Conservation (phyloP, 1,139 yeast genomes). For the Magnusiomyces fungicola region DNA sequence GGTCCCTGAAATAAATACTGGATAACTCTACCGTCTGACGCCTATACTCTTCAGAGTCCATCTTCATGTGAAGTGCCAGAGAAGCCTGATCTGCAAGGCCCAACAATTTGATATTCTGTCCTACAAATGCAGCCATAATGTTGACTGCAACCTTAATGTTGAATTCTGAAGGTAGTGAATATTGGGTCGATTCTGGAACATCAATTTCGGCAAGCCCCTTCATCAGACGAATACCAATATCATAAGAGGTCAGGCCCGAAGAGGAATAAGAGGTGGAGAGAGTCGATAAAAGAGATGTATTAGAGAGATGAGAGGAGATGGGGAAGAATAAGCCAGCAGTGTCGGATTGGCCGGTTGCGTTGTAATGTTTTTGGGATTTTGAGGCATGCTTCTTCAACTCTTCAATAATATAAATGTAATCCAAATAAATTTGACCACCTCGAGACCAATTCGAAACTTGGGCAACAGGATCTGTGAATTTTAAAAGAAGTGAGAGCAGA, state of each 20-base stretch:
- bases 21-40: background rate
- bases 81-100: constrained; percentile 9
- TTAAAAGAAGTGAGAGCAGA: constrained; percentile 38
- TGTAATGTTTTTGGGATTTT: background rate
- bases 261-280: constrained; percentile 7
- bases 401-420: constrained; percentile 23
- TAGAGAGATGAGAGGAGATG: constrained; percentile 12
- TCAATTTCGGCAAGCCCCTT: constrained; percentile 39
- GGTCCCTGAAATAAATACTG: background rate
- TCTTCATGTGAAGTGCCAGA: constrained; percentile 4
- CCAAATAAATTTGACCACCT: constrained; percentile 36
- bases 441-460: constrained; percentile 48
- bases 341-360: background rate
- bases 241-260: constrained; percentile 8
- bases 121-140: constrained; percentile 45
- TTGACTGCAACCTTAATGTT: constrained; percentile 43
- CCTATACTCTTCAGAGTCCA: constrained; percentile 6
- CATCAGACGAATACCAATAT: constrained; percentile 22
- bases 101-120: constrained; percentile 28
- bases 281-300: constrained; percentile 16
- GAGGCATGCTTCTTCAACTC: background rate
- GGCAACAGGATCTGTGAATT: constrained; percentile 38
- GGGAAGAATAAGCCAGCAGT: background rate
- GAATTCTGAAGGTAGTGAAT: too few species aligned
- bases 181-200: constrained; percentile 22